phyloP scores from a whole-genome alignment of 208 protist genomes.

The Trypanosoma vivax region DNA sequence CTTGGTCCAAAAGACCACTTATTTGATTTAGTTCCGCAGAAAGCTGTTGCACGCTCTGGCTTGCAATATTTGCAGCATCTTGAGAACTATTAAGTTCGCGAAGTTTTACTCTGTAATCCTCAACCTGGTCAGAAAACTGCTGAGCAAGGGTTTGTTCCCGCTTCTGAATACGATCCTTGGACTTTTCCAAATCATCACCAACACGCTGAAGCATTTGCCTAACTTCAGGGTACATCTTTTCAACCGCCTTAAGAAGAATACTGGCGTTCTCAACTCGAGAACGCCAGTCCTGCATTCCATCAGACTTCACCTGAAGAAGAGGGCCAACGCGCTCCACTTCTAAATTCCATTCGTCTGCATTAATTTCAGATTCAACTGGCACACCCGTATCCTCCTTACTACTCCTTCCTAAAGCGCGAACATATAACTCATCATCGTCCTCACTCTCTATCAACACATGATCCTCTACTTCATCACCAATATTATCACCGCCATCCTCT shows the following conservation, averaged over 20 bases:
- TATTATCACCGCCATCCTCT: constrained; percentile 61
- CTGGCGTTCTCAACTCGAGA: constrained; percentile 73
- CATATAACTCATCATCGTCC: constrained; percentile 78
- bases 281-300: constrained; percentile 72
- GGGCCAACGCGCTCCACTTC: constrained; percentile 85
- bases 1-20: constrained; percentile 77
- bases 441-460: constrained; percentile 85
- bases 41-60: constrained; percentile 81
- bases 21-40: constrained; percentile 85
- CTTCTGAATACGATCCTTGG: constrained; percentile 83
- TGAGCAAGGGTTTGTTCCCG: constrained; percentile 85
- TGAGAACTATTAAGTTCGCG: constrained; percentile 78
- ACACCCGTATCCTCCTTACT: constrained; percentile 30
- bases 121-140: constrained; percentile 85
- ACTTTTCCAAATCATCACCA: constrained; percentile 79
- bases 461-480: constrained; percentile 66
- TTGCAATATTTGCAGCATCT: constrained; percentile 70
- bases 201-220: constrained; percentile 79
- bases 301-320: constrained; percentile 61
- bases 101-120: constrained; percentile 84
- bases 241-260: constrained; percentile 77
- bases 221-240: constrained; percentile 88
- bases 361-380: constrained; percentile 52
- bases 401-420: constrained; percentile 39
- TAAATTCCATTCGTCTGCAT: constrained; percentile 84